Percentiles rank a stretch among this genome's conserved stretches.
Evolutionary conservation across 2,329 filamentous ascomycete species (phyloP).

Genomic region (Dendryphion nanum): DNA sequence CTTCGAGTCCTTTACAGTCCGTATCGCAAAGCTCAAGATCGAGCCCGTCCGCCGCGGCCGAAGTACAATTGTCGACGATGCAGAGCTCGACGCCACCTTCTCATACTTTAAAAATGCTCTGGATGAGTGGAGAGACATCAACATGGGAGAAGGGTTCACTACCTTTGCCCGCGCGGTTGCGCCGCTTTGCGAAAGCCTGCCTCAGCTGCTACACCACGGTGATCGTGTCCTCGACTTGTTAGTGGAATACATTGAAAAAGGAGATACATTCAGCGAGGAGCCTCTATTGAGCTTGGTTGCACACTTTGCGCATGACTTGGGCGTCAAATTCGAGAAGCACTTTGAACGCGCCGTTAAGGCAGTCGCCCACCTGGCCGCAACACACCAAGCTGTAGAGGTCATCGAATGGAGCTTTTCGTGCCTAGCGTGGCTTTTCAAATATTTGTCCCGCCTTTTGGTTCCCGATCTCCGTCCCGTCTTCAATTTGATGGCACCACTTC

Average conservation of each 20-base stretch:
- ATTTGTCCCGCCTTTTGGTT: constrained; percentile 82
- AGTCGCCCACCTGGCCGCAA: constrained; percentile 75
- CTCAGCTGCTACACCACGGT: constrained; percentile 89
- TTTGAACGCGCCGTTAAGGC: constrained; percentile 74
- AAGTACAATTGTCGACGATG: constrained; percentile 76
- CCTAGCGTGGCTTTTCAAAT: constrained; percentile 95
- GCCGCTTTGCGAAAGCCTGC: constrained; percentile 82
- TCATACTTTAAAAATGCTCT: constrained; percentile 84
- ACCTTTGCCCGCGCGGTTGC: constrained; percentile 72
- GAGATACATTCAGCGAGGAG: constrained; percentile 78
- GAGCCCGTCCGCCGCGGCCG: constrained; percentile 90
- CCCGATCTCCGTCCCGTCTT: constrained; percentile 83
- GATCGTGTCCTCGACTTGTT: constrained; percentile 78
- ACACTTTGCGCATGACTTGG: constrained; percentile 92
- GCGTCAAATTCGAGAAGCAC: constrained; percentile 81
- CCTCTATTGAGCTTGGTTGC: constrained; percentile 84
- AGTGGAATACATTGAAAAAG: constrained; percentile 70
- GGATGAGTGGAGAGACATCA: constrained; percentile 88
- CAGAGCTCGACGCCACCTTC: constrained; percentile 71
- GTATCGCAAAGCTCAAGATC: constrained; percentile 88
- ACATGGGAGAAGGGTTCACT: constrained; percentile 78
- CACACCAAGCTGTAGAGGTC: constrained; percentile 77
- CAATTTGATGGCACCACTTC: constrained; percentile 75
- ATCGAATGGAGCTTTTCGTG: constrained; percentile 97
- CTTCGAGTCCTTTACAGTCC: constrained; percentile 87